A percentile compares a stretch with the other conserved stretches of the same genome.
Evolutionary conservation across 129 eudicot genomes (phyloP).

Genomic region (Escallonia rubra): DNA sequence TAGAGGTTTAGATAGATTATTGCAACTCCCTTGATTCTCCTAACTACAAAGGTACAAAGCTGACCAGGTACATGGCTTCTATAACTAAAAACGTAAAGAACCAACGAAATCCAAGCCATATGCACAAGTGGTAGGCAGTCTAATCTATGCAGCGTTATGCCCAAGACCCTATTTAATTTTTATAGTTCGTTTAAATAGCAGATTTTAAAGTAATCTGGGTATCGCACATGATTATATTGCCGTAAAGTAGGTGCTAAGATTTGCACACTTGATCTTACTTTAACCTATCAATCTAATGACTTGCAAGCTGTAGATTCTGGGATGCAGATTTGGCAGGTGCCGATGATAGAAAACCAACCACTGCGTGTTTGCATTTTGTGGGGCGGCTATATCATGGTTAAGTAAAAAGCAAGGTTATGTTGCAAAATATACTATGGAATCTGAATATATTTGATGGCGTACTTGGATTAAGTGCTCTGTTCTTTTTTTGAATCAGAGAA

Average conservation of each 20-base stretch:
- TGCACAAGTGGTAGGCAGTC: too few relatives aligned
- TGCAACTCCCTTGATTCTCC: neutral
- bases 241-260: neutral
- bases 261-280: neutral
- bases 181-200: neutral
- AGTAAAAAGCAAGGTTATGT: neutral
- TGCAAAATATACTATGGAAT: too few relatives aligned
- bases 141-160: too few relatives aligned
- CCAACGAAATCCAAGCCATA: neutral
- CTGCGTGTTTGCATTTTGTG: neutral
- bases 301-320: too few relatives aligned
- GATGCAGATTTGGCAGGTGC: neutral
- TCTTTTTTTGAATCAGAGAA: slow-evolving; percentile 53
- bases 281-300: too few relatives aligned
- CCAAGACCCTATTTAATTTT: too few relatives aligned
- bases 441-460: neutral
- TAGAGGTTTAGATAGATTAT: too few relatives aligned
- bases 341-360: neutral
- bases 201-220: neutral
- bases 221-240: neutral
- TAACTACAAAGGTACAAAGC: neutral
- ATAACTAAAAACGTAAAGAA: neutral
- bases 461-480: slow-evolving; percentile 14
- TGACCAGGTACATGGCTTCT: neutral
- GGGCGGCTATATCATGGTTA: neutral